Conservation (phyloP, 228 moss, liverwort and hornwort species). For the Sphagnum fallax region DNA sequence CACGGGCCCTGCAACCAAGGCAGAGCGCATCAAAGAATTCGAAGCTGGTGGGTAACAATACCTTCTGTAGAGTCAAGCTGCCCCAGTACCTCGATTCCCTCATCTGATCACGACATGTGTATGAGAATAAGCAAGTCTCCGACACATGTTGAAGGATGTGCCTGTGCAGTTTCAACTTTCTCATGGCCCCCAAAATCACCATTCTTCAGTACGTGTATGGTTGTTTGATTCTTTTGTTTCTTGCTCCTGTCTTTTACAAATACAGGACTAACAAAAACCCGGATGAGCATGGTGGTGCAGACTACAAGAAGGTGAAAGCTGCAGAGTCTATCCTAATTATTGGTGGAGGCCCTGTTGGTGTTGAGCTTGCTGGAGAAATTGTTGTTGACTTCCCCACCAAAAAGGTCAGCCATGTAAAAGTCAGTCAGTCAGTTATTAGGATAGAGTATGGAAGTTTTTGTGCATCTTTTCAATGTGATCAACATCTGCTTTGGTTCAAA, state of each 20-base stretch:
- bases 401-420: slow-evolving; percentile 12
- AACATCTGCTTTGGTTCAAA: no score
- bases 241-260: neutral
- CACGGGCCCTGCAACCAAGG: slow-evolving; percentile 38
- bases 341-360: slow-evolving; percentile 87
- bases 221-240: neutral
- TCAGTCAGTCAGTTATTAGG: neutral
- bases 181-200: no score
- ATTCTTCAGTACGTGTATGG: no score
- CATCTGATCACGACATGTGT: neutral
- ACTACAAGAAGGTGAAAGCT: slow-evolving; percentile 37
- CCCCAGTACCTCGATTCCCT: neutral
- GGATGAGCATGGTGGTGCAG: slow-evolving; percentile 10
- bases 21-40: slow-evolving; percentile 41
- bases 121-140: no score
- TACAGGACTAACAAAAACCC: neutral
- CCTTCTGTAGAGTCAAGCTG: neutral
- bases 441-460: neutral
- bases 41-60: slow-evolving; percentile 28
- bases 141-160: no score
- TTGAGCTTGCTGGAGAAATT: slow-evolving; percentile 85
- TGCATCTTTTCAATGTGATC: no score
- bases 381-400: slow-evolving; percentile 69
- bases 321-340: slow-evolving; percentile 58
- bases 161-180: no score